A percentile compares a stretch with the other conserved stretches of the same genome.
Evolutionary conservation across 2,329 filamentous ascomycete species (phyloP).

Genomic region (Samsoniella hepiali): DNA sequence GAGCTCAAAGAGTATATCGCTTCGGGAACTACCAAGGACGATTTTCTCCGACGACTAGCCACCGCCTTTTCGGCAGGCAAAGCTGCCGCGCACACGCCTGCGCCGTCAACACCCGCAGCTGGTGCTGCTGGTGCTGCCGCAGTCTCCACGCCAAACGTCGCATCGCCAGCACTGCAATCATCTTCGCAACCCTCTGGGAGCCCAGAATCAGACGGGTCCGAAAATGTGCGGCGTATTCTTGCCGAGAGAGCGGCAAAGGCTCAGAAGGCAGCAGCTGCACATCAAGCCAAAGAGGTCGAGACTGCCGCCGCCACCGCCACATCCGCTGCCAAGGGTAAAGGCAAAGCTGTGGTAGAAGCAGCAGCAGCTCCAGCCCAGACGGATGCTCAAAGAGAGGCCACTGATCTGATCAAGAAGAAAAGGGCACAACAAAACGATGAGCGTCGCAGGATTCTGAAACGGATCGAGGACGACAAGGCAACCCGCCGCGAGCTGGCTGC

Average conservation of each 20-base stretch:
- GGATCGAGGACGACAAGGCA: conserved; percentile 73
- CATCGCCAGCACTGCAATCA: conserved; percentile 21
- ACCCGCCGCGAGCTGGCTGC: conserved; percentile 59
- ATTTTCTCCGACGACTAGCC: conserved; percentile 54
- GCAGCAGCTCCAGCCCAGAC: conserved; percentile 29
- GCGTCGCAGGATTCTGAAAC: conserved; percentile 65
- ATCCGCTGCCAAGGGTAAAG: conserved; percentile 41
- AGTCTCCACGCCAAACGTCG: neutral
- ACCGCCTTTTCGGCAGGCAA: conserved; percentile 29
- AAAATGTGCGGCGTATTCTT: conserved; percentile 39
- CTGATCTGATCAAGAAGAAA: conserved; percentile 56
- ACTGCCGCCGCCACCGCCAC: conserved; percentile 24
- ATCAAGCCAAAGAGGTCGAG: conserved; percentile 48
- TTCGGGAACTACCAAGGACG: conserved; percentile 59
- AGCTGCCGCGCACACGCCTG: neutral
- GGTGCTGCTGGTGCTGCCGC: conserved; percentile 18
- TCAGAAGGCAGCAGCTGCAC: conserved; percentile 43
- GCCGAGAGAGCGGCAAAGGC: conserved; percentile 48
- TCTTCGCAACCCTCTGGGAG: conserved; percentile 25
- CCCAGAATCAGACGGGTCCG: conserved; percentile 29
- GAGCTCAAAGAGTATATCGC: conserved; percentile 74
- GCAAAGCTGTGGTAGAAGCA: conserved; percentile 45
- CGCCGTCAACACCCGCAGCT: conserved; percentile 22
- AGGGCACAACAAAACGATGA: conserved; percentile 66
- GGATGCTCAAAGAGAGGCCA: conserved; percentile 44